phyloP scores from a whole-genome alignment of 495 filamentous ascomycete species.

The Aspergillus cristatus region DNA sequence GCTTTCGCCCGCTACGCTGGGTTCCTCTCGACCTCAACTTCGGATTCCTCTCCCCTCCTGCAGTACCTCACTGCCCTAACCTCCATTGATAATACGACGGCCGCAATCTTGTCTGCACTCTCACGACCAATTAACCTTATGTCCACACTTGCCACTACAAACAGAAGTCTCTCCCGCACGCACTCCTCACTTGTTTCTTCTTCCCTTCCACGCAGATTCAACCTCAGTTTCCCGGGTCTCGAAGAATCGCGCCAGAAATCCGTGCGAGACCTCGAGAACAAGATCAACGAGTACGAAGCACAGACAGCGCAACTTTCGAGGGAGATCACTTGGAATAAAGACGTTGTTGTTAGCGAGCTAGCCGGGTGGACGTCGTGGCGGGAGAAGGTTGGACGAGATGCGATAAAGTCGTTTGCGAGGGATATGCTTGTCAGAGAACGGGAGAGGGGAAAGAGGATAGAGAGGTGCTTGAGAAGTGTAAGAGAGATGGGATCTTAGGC shows the following conservation, averaged over 20 bases:
- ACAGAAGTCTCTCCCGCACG: slow-evolving; percentile 63
- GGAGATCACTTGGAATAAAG: slow-evolving; percentile 86
- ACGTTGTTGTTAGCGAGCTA: slow-evolving; percentile 82
- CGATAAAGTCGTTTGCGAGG: slow-evolving; percentile 65
- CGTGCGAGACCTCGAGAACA: slow-evolving; percentile 69
- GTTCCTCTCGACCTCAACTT: slow-evolving; percentile 56
- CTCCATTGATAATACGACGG: slow-evolving; percentile 65
- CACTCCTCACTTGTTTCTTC: slow-evolving; percentile 54
- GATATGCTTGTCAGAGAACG: slow-evolving; percentile 70
- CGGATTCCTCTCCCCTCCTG: slow-evolving; percentile 57
- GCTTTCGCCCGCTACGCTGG: slow-evolving; percentile 67
- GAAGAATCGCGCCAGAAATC: slow-evolving; percentile 81
- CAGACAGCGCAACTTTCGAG: slow-evolving; percentile 59
- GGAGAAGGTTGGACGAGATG: slow-evolving; percentile 62
- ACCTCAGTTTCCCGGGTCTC: slow-evolving; percentile 47
- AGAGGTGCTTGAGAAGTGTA: slow-evolving; percentile 44
- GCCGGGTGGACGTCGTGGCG: slow-evolving; percentile 90
- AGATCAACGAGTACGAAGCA: slow-evolving; percentile 51
- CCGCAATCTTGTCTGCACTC: slow-evolving; percentile 71
- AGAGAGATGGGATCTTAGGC: slow-evolving; percentile 20
- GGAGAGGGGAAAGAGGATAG: slow-evolving; percentile 71
- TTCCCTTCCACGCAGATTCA: slow-evolving; percentile 41
- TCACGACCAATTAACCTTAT: slow-evolving; percentile 75
- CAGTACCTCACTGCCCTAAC: slow-evolving; percentile 66
- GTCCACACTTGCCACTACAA: slow-evolving; percentile 51